These are phyloP conservation scores for Medicago truncatula DNA, from an alignment of 306 rosid genomes.

Conservation along the genomic window DNA sequence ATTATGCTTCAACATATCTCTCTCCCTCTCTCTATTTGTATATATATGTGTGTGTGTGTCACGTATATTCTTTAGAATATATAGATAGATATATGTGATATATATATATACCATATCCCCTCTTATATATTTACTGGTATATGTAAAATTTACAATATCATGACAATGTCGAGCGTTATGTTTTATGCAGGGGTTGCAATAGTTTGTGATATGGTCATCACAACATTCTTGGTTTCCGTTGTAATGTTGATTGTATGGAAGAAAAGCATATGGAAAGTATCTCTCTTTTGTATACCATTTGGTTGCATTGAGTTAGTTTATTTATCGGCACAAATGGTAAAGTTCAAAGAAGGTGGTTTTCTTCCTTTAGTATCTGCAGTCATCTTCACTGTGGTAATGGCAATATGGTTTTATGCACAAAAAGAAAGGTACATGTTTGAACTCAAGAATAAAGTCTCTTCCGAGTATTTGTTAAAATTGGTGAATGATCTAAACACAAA, in stretches of 20 bases:
- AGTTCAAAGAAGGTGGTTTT: constrained; percentile 63
- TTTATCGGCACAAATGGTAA: constrained; percentile 51
- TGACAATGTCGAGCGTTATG: background rate
- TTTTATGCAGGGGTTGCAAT: constrained; percentile 62
- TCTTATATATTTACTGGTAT: too few species aligned
- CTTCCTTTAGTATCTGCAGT: constrained; percentile 54
- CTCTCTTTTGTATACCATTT: constrained; percentile 51
- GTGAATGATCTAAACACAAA: constrained; percentile 43
- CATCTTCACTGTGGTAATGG: constrained; percentile 54
- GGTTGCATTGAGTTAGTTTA: constrained; percentile 48
- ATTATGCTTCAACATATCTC: background rate
- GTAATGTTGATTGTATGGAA: constrained; percentile 70
- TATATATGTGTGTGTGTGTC: too few species aligned
- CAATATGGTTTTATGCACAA: constrained; percentile 64
- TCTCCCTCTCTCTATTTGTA: background rate
- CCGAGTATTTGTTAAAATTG: constrained; percentile 44
- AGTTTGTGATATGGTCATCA: constrained; percentile 64
- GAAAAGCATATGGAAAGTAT: constrained; percentile 55
- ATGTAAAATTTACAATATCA: too few species aligned
- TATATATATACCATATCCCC: too few species aligned
- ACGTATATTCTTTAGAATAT: too few species aligned
- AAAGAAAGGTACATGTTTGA: constrained; percentile 59
- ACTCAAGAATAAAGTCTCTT: constrained; percentile 57
- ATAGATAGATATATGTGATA: too few species aligned
- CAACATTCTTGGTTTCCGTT: constrained; percentile 53